phyloP scores from a whole-genome alignment of 2,329 filamentous ascomycete genomes.

The Fusarium denticulatum region DNA sequence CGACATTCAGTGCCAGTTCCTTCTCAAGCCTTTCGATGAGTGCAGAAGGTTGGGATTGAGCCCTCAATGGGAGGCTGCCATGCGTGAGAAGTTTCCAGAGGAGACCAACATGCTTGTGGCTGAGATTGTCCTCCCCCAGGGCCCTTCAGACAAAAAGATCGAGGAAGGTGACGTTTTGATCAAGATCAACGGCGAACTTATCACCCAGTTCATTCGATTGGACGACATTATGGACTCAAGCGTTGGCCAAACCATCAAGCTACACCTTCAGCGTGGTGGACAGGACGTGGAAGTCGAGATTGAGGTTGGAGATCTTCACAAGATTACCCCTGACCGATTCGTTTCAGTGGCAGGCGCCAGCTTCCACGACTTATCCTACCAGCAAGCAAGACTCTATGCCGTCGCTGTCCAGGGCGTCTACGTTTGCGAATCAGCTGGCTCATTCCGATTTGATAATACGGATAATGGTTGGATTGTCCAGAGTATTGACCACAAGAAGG shows the following conservation, averaged over 20 bases:
- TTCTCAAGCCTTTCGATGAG: constrained; percentile 97
- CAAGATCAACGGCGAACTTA: constrained; percentile 90
- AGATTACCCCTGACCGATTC: constrained; percentile 95
- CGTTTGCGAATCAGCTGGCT: constrained; percentile 92
- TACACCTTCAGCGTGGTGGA: constrained; percentile 89
- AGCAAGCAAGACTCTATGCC: constrained; percentile 95
- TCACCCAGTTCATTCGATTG: constrained; percentile 91
- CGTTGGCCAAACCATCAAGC: constrained; percentile 79
- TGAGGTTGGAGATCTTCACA: constrained; percentile 87
- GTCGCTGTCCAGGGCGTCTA: constrained; percentile 93
- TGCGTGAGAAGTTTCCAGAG: constrained; percentile 84
- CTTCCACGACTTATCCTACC: constrained; percentile 96
- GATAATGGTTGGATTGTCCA: constrained; percentile 95
- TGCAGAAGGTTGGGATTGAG: constrained; percentile 88
- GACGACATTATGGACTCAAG: constrained; percentile 92
- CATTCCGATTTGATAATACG: constrained; percentile 91
- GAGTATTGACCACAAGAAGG: constrained; percentile 90
- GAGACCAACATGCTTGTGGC: constrained; percentile 98
- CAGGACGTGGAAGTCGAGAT: constrained; percentile 87
- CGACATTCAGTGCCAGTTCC: constrained; percentile 97
- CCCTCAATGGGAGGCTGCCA: constrained; percentile 84
- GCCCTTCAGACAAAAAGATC: constrained; percentile 85
- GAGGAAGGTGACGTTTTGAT: constrained; percentile 94
- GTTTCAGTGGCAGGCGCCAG: constrained; percentile 92
- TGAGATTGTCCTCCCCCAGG: constrained; percentile 91